Conservation (phyloP, 352 stramenopile species). For the Thraustochytrium sp. region DNA sequence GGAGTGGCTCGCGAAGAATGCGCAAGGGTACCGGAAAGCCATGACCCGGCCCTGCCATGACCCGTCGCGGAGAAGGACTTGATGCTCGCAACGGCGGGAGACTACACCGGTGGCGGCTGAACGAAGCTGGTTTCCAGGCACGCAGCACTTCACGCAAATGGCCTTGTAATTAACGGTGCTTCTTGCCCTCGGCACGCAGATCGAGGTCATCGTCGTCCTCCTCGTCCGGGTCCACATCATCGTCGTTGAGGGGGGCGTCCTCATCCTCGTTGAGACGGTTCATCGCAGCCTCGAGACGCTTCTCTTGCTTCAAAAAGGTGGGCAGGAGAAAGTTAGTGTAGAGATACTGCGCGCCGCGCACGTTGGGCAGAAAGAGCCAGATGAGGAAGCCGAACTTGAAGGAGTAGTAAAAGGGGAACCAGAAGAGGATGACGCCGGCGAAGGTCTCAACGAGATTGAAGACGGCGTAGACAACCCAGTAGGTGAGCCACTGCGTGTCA, state of each 20-base stretch:
- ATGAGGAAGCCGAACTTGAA: slow-evolving; percentile 96
- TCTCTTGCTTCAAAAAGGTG: slow-evolving; percentile 52
- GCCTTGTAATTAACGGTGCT: background rate
- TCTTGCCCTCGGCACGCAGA: background rate
- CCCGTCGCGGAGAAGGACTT: no score
- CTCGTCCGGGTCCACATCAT: background rate
- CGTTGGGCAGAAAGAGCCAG: slow-evolving; percentile 94
- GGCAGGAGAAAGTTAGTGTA: slow-evolving; percentile 86
- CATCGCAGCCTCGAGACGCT: slow-evolving; percentile 6
- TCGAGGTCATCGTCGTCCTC: slow-evolving; percentile 8
- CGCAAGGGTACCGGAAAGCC: no score
- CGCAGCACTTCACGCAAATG: no score
- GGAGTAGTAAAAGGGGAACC: slow-evolving; percentile 96
- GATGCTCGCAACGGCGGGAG: no score
- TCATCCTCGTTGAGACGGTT: background rate
- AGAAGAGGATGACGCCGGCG: slow-evolving; percentile 89
- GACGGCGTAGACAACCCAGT: slow-evolving; percentile 95
- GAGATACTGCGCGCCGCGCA: slow-evolving; percentile 85
- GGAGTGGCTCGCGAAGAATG: no score
- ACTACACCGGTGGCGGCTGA: no score
- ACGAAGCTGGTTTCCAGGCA: background rate
- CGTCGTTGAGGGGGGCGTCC: background rate
- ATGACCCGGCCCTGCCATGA: no score
- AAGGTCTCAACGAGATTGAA: slow-evolving; percentile 95
- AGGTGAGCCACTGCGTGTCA: slow-evolving; percentile 83